Base-by-base conservation (phyloP, 2,329 filamentous ascomycete species). In the Penicillium sp. region DNA sequence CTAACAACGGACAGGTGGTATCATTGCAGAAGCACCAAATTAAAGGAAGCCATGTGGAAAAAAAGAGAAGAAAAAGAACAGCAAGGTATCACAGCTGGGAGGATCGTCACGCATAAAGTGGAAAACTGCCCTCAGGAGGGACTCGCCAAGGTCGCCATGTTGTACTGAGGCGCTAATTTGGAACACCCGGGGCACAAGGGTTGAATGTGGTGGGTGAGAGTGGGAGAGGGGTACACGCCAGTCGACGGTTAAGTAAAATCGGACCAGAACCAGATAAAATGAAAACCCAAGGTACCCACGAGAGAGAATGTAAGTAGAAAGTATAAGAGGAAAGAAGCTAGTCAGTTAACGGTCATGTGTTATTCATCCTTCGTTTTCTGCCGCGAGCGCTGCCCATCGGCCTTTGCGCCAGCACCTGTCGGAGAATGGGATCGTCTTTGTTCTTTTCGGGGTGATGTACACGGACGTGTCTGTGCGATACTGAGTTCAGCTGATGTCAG, bases 361-460 rank as follows among this genome's bases (percentile, higher is more conserved):
- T 49, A 46, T 66, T 64, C 30, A 62, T 60, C 55, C 89, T 80
- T 65, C 89, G 80, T 64, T 91, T 79, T 54, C 91, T 80, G 28
- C 90, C 89, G 57, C 91, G 83, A 64, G 81, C 88, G 5, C 87
- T 87, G 28, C 91, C 91, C 69, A 95, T 88, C 3, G 88, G 84
- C 43, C 93, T 79, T 66, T 95, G 90, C 2, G 89, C 80, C 31
- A 97, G 81, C 1, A 97, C 92, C 41, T 92, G 86, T 44, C 90
- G 81, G 34, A 99, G 75, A 46, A 78, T 71, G 0, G 87, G 83
- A 63, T 97, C 92, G 59, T 96, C 90, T 69, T 90, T 92, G 66
- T 88, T 84, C 68, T 89, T 93, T 64, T 97, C 91, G 33, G 84
- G 75, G 67, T 97, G 93, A 67, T 97, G 92, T 35, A 93, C 89